phyloP scores from a whole-genome alignment of 768 basidiomycete species.

The Leccinum uliginosum region DNA sequence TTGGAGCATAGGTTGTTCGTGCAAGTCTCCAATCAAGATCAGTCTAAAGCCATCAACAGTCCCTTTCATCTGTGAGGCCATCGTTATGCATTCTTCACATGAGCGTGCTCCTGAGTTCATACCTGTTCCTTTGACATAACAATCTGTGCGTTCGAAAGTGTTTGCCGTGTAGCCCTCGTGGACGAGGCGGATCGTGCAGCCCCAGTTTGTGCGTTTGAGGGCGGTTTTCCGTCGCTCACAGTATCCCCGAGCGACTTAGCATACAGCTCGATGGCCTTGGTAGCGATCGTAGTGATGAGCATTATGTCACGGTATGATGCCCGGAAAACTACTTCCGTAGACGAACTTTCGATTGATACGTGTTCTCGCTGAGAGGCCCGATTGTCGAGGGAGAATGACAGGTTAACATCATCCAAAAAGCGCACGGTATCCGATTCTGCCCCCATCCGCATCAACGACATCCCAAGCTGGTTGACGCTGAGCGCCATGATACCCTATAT shows the following conservation, averaged over 20 bases:
- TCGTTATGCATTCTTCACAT: slow-evolving; percentile 1
- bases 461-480: slow-evolving; percentile 77
- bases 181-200: slow-evolving; percentile 3
- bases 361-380: slow-evolving; percentile 66
- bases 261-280: slow-evolving; percentile 83
- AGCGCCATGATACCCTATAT: slow-evolving; percentile 74
- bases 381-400: slow-evolving; percentile 84
- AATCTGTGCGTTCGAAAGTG: slow-evolving; percentile 38
- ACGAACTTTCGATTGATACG: slow-evolving; percentile 77
- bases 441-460: slow-evolving; percentile 92
- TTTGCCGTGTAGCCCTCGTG: slow-evolving; percentile 4
- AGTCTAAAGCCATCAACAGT: slow-evolving; percentile 90
- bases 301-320: slow-evolving; percentile 95
- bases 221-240: slow-evolving; percentile 1
- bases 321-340: slow-evolving; percentile 83
- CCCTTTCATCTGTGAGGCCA: slow-evolving; percentile 60
- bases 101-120: slow-evolving; percentile 11
- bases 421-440: slow-evolving; percentile 75
- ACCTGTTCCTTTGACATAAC: slow-evolving; percentile 84
- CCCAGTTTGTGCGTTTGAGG: slow-evolving; percentile 7
- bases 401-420: slow-evolving; percentile 89
- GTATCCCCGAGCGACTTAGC: slow-evolving; percentile 34
- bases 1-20: slow-evolving; percentile 93
- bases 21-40: slow-evolving; percentile 89
- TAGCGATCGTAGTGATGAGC: slow-evolving; percentile 81